A percentile compares a stretch with the other conserved stretches of the same genome.
Conservation (phyloP, 257 asterid species). For the Paulownia fortunei region DNA sequence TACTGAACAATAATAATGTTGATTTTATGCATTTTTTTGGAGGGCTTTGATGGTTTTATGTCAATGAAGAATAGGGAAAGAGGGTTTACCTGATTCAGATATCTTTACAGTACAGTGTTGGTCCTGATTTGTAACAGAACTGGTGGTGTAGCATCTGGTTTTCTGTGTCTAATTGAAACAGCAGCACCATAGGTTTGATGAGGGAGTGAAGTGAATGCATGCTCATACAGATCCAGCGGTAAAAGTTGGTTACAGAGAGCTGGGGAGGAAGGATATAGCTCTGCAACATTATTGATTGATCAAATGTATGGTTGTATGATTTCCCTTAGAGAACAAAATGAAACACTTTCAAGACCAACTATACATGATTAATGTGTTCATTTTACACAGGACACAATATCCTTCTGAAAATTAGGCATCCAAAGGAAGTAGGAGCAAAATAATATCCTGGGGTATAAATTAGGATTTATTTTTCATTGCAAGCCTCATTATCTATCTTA, state of each 20-base stretch:
- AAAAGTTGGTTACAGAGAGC: background rate
- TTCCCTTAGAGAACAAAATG: background rate
- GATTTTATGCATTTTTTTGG: background rate
- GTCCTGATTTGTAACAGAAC: background rate
- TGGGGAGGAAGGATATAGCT: background rate
- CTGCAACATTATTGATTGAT: background rate
- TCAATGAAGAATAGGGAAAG: background rate
- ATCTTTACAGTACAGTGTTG: background rate
- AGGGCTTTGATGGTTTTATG: background rate
- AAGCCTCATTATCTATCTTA: background rate
- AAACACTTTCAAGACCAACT: background rate
- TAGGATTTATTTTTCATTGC: background rate
- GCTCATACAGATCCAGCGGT: background rate
- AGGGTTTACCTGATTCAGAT: background rate
- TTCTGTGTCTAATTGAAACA: background rate
- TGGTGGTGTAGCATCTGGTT: background rate
- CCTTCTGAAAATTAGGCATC: background rate
- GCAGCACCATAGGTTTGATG: background rate
- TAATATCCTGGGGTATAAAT: too few relatives aligned
- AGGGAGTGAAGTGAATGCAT: background rate
- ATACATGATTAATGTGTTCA: background rate
- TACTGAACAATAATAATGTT: too few relatives aligned
- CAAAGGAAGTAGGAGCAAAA: background rate
- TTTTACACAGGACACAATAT: background rate
- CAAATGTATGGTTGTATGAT: background rate